phyloP scores from a whole-genome alignment of 176 grass and related monocot species.

The Alopecurus myosuroides region DNA sequence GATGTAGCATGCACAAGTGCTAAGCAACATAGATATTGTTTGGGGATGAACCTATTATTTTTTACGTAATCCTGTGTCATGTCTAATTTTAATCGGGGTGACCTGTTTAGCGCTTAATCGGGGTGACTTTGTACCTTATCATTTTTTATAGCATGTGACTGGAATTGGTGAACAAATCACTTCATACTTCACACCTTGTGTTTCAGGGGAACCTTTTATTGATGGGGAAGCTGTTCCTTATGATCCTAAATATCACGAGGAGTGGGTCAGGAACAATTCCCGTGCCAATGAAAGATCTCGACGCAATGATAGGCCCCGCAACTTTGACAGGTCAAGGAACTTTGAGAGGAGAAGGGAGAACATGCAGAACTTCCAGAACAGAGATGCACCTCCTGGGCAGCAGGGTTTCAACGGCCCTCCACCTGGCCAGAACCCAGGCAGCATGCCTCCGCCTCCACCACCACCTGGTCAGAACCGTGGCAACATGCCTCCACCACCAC shows the following conservation, averaged over 20 bases:
- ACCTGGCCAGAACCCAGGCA: slow-evolving; percentile 30
- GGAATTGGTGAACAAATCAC: neutral
- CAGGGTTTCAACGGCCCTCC: slow-evolving; percentile 35
- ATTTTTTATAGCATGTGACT: neutral
- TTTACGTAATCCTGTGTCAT: neutral
- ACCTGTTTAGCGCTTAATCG: too few species aligned
- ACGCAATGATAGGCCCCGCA: slow-evolving; percentile 83
- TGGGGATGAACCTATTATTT: neutral
- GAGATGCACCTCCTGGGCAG: slow-evolving; percentile 42
- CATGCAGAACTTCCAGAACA: slow-evolving; percentile 79
- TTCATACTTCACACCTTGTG: slow-evolving; percentile 6
- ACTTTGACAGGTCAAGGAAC: slow-evolving; percentile 87
- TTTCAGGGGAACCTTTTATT: slow-evolving; percentile 82
- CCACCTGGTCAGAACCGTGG: slow-evolving; percentile 27
- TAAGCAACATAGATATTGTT: neutral
- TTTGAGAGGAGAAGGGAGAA: slow-evolving; percentile 88
- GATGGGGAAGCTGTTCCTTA: slow-evolving; percentile 77
- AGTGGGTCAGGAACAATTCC: slow-evolving; percentile 62
- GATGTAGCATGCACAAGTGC: neutral
- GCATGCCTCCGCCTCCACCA: slow-evolving; percentile 35
- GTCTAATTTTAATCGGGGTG: neutral
- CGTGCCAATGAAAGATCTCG: slow-evolving; percentile 59
- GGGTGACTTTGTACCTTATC: neutral
- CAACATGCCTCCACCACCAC: slow-evolving; percentile 27
- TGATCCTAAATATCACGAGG: slow-evolving; percentile 68